Evolutionary conservation across 2,329 filamentous ascomycete species (phyloP).

Genomic region (Pseudogymnoascus sp.): DNA sequence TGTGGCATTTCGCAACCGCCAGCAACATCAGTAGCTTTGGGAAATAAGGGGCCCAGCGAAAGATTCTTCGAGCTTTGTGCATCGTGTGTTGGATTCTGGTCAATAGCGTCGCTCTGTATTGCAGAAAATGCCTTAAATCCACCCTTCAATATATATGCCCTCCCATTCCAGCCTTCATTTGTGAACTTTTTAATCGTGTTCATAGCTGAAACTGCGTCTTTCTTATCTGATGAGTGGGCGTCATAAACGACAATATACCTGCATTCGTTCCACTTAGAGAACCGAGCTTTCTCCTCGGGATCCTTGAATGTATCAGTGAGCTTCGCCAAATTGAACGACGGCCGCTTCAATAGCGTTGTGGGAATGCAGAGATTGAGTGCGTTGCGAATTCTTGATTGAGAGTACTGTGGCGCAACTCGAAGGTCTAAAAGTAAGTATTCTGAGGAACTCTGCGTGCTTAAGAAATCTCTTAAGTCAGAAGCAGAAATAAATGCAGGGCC

Average conservation of each 20-base stretch:
- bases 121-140: conserved; percentile 71
- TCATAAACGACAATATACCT: conserved; percentile 85
- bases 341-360: conserved; percentile 83
- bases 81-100: conserved; percentile 37
- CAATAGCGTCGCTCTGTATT: conserved; percentile 58
- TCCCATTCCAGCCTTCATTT: conserved; percentile 71
- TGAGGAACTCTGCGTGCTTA: conserved; percentile 36
- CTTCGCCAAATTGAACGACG: conserved; percentile 83
- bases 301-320: conserved; percentile 79
- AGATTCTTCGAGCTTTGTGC: conserved; percentile 36
- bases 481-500: conserved; percentile 47
- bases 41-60: conserved; percentile 40
- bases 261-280: conserved; percentile 67
- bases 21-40: conserved; percentile 66
- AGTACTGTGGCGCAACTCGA: conserved; percentile 76
- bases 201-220: conserved; percentile 71
- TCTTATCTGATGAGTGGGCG: conserved; percentile 63
- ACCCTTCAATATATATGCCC: conserved; percentile 67
- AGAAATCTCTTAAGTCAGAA: conserved; percentile 47
- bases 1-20: conserved; percentile 80
- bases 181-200: conserved; percentile 93
- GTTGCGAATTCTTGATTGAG: conserved; percentile 64
- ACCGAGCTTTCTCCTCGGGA: conserved; percentile 60
- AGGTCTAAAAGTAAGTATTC: conserved; percentile 68
- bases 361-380: conserved; percentile 92